Evolutionary conservation across 352 stramenopile genomes (phyloP), one percentile per base, ranked within the genome.

Genomic region (Thalassiosira exigua): DNA sequence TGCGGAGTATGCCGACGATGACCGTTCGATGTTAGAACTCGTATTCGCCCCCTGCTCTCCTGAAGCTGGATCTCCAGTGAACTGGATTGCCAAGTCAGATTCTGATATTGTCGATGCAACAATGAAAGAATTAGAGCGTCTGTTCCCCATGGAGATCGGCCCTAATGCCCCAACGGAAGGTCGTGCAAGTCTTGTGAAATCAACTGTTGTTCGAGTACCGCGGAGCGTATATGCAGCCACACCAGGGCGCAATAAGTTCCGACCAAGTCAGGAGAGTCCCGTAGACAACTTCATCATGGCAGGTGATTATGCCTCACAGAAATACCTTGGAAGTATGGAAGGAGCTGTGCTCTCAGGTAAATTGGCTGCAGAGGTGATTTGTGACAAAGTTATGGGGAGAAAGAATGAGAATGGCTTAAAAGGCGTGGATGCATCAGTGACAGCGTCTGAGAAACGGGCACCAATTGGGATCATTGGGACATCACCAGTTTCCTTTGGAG

Each of bases 321-420:
- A 96, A 69, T 96, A 94, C 69, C 73, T 96, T 30, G 92, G 90
- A n/a, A 90, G 68, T n/a, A 96, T 96, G 93, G 93, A 96, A 67
- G 93, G 92, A 12, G 93, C 92, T 26, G 75, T 92, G n/a, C 71
- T 95, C n/a, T 77, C 75, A 27, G 93, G 93, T 29, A 95, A 96
- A 74, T 70, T 96, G 24, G 92, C 92, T 36, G 91, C 91, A 17
- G 85, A 94, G 78, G 89, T 93, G 17, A 51, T 94, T 33, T 58
- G 76, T 29, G 84, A 91, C 51, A 79, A 82, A 67, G 82, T 77
- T n/a, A 70, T 66, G 19, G 76, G 80, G 11, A 85, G 54, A 59
- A 32, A n/a, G n/a, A n/a, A n/a, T n/a, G n/a, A n/a, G n/a, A n/a
- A n/a, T n/a, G n/a, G n/a, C n/a, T n/a, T n/a, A n/a, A n/a, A n/a